phyloP scores from a whole-genome alignment of 768 basidiomycete genomes.

The Thelephora ganbajun region DNA sequence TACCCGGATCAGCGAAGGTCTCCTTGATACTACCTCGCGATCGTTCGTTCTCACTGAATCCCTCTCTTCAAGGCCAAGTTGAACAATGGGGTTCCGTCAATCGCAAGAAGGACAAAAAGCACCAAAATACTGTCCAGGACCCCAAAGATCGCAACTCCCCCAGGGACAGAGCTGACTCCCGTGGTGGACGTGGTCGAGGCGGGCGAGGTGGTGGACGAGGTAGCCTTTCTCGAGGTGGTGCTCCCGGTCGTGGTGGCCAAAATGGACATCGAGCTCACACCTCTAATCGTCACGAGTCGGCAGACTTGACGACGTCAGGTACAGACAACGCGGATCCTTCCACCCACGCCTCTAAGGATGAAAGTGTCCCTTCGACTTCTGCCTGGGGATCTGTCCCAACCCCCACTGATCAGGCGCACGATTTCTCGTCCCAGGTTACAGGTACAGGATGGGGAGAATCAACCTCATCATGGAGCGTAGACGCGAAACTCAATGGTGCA shows the following conservation, averaged over 20 bases:
- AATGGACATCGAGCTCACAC: constrained; percentile 25
- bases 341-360: constrained; percentile 6
- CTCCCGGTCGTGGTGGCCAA: constrained; percentile 34
- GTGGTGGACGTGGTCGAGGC: constrained; percentile 49
- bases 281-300: constrained; percentile 12
- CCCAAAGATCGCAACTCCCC: constrained; percentile 38
- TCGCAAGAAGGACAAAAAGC: constrained; percentile 82
- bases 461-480: constrained; percentile 15
- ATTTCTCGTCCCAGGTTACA: constrained; percentile 15
- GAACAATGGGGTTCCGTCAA: constrained; percentile 76
- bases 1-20: constrained; percentile 67
- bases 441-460: constrained; percentile 13
- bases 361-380: constrained; percentile 7
- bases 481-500: constrained; percentile 15
- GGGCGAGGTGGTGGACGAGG: constrained; percentile 35
- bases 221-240: constrained; percentile 27
- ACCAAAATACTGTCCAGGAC: constrained; percentile 21
- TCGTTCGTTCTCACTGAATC: constrained; percentile 10
- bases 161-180: constrained; percentile 35
- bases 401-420: constrained; percentile 1
- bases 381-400: constrained; percentile 17
- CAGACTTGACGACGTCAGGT: constrained; percentile 13
- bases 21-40: constrained; percentile 8
- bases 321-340: constrained; percentile 19
- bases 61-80: constrained; percentile 37